Base-by-base conservation (phyloP, 1,139 yeast species). In the Debaryomycetaceae sp. region DNA sequence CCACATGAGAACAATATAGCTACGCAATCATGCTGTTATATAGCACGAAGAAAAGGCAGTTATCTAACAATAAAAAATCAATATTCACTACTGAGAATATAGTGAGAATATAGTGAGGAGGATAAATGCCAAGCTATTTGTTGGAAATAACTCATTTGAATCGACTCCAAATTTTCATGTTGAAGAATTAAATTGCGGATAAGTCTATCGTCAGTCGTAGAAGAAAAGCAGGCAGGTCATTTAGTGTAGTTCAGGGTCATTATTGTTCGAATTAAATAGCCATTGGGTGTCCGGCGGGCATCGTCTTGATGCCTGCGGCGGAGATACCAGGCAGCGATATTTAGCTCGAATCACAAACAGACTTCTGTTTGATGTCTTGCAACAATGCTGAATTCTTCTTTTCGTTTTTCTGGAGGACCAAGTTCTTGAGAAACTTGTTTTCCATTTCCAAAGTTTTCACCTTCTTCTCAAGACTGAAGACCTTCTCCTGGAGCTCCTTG, bases 381-480 rank as follows among this genome's bases (percentile, higher is more conserved):
- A 74, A 64, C 46, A 73, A 62, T 45, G 69, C 70, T 38, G 58
- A 55, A 54, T 70, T 70, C 53, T 69, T 68, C 46, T 69, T 63
- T 52, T 76, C 81, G 54, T 70, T 73, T 57, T 76, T 75, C 55
- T 77, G 75, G 41, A 75, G 62, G 24, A 79, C 71, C 53, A 79
- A 61, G 50, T 70, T 72, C 57, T 72, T 75, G 47, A 78, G 73
- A 67, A 93, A 76, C 57, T 81, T 80, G 70, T 89, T 89, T 65
- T 89, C 97, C 85, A 86, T 83, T 64, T 88, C 95, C 50, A 78
- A 58, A 33, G 76, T 69, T 55, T 69, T 70, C 50, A 78, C 66
- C 50, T 70, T 72, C 53, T 66, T 65, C 51, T 77, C 80, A 50
- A 76, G 69, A 7, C 49, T 46, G 20, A 54, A 54, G 34, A 78